Evolutionary conservation across 1,284 basidiomycete species (phyloP).

Genomic region (Pisolithus thermaeus): DNA sequence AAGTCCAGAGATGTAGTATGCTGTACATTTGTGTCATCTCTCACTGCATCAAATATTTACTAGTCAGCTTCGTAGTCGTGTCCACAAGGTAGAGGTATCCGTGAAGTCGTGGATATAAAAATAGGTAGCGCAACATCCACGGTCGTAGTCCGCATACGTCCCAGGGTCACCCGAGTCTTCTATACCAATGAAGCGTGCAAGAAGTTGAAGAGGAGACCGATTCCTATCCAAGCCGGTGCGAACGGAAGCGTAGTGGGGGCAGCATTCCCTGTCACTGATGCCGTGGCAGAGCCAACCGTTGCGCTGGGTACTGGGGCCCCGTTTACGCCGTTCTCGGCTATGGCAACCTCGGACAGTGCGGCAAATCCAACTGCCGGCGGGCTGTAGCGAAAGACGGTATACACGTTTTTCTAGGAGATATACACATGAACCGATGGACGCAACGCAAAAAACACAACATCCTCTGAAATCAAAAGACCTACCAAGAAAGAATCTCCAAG

Average conservation of each 20-base stretch:
- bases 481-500: slow-evolving; percentile 50
- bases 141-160: no score
- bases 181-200: background rate
- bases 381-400: slow-evolving; percentile 44
- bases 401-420: slow-evolving; percentile 44
- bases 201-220: background rate
- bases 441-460: no score
- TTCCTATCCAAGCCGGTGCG: background rate
- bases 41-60: no score
- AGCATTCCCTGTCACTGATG: slow-evolving; percentile 14
- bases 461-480: slow-evolving; percentile 15
- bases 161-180: no score
- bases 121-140: no score
- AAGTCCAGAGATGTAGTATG: no score
- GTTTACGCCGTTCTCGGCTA: slow-evolving; percentile 25
- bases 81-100: no score
- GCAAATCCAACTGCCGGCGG: slow-evolving; percentile 51
- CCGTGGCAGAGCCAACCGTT: slow-evolving; percentile 28
- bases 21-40: no score
- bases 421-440: background rate
- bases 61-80: no score
- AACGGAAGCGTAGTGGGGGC: background rate
- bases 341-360: slow-evolving; percentile 28
- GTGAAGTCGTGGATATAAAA: no score
- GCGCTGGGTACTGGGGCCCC: slow-evolving; percentile 24